A percentile compares a stretch with the other conserved stretches of the same genome.
phyloP scores from a whole-genome alignment of 345 rosid genomes.

The Citrus sp. region DNA sequence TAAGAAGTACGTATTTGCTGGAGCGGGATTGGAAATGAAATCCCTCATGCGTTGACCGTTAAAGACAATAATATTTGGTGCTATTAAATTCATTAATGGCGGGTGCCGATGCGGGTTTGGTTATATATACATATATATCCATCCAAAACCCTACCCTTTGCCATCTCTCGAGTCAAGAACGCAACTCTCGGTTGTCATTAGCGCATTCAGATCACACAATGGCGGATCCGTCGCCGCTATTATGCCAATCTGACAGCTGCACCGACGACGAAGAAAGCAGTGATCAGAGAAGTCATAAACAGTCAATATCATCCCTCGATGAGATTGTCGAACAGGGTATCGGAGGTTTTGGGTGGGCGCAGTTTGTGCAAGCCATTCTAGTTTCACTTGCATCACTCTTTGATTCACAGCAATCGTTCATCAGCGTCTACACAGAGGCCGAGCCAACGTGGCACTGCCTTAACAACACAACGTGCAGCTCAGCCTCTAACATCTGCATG shows the following conservation, averaged over 20 bases:
- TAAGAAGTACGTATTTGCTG: no score
- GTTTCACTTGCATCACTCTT: constrained; percentile 49
- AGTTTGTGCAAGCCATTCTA: constrained; percentile 41
- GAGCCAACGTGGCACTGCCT: constrained; percentile 53
- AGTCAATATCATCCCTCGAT: constrained; percentile 6
- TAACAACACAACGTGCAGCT: constrained; percentile 12
- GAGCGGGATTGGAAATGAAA: no score
- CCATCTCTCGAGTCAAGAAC: no score
- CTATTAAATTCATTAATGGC: no score
- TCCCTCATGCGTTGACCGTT: no score
- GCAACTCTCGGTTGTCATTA: no score
- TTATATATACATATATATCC: no score
- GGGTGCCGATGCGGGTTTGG: no score
- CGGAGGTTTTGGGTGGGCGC: constrained; percentile 32
- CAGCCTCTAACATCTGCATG: constrained; percentile 26
- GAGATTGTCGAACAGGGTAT: constrained; percentile 36
- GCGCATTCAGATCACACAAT: not conserved
- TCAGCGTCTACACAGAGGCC: constrained; percentile 52
- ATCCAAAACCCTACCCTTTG: no score
- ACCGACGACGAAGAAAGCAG: not conserved
- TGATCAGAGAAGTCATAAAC: not conserved
- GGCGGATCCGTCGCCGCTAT: not conserved
- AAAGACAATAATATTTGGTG: no score
- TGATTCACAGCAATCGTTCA: constrained; percentile 64
- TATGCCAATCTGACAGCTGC: not conserved